phyloP scores from a whole-genome alignment of 345 rosid genomes.

The Acer yangbiense region DNA sequence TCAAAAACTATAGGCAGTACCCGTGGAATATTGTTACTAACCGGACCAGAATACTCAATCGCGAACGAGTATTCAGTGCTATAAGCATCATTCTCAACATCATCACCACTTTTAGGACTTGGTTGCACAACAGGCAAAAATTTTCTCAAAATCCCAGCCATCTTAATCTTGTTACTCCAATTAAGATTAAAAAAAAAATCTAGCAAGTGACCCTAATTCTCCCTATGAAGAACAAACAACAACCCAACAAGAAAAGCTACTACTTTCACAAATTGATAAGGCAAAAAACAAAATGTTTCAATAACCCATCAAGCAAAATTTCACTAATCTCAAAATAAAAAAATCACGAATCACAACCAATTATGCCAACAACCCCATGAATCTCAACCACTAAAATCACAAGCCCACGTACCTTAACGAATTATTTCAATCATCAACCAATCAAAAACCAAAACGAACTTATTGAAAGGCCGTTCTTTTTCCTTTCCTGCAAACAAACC shows the following conservation, averaged over 20 bases:
- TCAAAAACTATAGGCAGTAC: slow-evolving; percentile 59
- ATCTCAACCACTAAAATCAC: neutral
- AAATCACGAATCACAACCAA: neutral
- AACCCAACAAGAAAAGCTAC: slow-evolving; percentile 9
- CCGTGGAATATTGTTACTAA: slow-evolving; percentile 55
- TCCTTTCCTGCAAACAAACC: neutral
- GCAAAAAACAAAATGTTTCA: slow-evolving; percentile 14
- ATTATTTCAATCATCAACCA: neutral
- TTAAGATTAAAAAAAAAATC: slow-evolving; percentile 1
- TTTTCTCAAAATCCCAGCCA: slow-evolving; percentile 60
- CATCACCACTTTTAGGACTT: slow-evolving; percentile 31
- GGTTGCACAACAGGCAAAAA: slow-evolving; percentile 45
- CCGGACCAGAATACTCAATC: slow-evolving; percentile 62
- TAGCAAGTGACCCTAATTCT: neutral
- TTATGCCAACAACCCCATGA: neutral
- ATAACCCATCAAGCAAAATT: slow-evolving; percentile 9
- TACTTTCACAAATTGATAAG: slow-evolving; percentile 8
- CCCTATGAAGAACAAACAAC: neutral
- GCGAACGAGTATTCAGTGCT: slow-evolving; percentile 74
- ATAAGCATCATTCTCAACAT: slow-evolving; percentile 38
- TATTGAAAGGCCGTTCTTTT: neutral
- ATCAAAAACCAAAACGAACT: slow-evolving; percentile 4
- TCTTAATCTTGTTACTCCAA: slow-evolving; percentile 31
- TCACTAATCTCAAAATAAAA: neutral
- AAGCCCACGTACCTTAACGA: slow-evolving; percentile 16